phyloP scores from a whole-genome alignment of 2,329 filamentous ascomycete species.

The Didymosphaeria variabile region DNA sequence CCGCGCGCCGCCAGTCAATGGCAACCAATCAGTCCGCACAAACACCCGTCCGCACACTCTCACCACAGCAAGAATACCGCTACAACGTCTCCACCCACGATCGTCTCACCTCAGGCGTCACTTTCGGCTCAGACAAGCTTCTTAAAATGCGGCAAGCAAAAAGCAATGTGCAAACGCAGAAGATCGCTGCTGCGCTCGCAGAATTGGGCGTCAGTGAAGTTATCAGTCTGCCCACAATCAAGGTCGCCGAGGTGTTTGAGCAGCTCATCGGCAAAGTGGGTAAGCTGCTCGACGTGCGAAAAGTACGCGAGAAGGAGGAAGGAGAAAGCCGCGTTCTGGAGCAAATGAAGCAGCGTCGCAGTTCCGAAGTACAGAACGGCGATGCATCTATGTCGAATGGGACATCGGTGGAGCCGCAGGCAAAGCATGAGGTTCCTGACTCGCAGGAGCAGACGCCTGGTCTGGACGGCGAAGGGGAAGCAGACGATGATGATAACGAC shows the following conservation, averaged over 20 bases:
- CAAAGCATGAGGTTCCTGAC: slow-evolving; percentile 31
- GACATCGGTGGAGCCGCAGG: slow-evolving; percentile 20
- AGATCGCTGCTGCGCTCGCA: slow-evolving; percentile 75
- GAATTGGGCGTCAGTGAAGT: slow-evolving; percentile 76
- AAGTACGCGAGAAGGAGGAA: slow-evolving; percentile 78
- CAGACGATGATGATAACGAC: slow-evolving; percentile 41
- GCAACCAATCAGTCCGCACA: slow-evolving; percentile 48
- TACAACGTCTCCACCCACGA: slow-evolving; percentile 90
- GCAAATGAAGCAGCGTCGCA: slow-evolving; percentile 48
- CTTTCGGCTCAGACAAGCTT: slow-evolving; percentile 86
- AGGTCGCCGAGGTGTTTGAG: slow-evolving; percentile 76
- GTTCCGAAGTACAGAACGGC: slow-evolving; percentile 26
- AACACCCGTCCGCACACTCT: slow-evolving; percentile 62
- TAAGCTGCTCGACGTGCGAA: slow-evolving; percentile 75
- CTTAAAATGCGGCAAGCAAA: slow-evolving; percentile 82
- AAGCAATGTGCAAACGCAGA: slow-evolving; percentile 76
- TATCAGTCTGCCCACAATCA: slow-evolving; percentile 77
- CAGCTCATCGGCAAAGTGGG: slow-evolving; percentile 73
- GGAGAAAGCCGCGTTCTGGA: slow-evolving; percentile 62
- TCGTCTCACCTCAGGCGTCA: slow-evolving; percentile 82
- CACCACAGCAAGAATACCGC: slow-evolving; percentile 75
- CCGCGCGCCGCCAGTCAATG: slow-evolving; percentile 48
- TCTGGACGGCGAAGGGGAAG: slow-evolving; percentile 61
- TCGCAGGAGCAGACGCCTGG: slow-evolving; percentile 49
- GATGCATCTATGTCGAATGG: slow-evolving; percentile 40